These are phyloP conservation scores for Escovopsis sp. DNA, from an alignment of 2,329 filamentous ascomycete species.

Conservation along the genomic window DNA sequence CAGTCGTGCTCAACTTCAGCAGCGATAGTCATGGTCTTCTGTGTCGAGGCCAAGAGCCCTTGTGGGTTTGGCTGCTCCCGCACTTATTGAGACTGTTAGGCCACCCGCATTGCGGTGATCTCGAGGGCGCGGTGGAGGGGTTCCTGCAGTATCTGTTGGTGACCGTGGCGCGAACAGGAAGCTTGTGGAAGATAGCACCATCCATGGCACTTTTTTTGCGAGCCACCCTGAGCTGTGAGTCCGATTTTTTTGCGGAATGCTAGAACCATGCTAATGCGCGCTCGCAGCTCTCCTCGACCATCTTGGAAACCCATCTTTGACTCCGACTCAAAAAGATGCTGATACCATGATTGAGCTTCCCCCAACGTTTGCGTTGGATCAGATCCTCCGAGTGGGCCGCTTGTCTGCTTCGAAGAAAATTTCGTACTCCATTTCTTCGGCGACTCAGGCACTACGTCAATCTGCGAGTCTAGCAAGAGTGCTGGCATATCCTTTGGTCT, in stretches of 20 bases:
- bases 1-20: slow-evolving; percentile 44
- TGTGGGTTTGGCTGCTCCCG: slow-evolving; percentile 52
- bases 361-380: slow-evolving; percentile 21
- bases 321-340: slow-evolving; percentile 14
- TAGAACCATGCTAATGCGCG: not conserved
- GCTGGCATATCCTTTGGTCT: slow-evolving; percentile 25
- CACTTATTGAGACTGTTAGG: slow-evolving; percentile 43
- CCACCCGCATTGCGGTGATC: slow-evolving; percentile 29
- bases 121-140: slow-evolving; percentile 36
- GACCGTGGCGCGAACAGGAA: slow-evolving; percentile 26
- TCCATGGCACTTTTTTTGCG: slow-evolving; percentile 34
- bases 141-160: slow-evolving; percentile 37
- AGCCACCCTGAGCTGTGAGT: slow-evolving; percentile 31
- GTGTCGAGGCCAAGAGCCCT: slow-evolving; percentile 42
- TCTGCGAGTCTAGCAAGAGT: slow-evolving; percentile 29
- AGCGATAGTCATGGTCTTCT: slow-evolving; percentile 28
- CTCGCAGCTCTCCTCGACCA: slow-evolving; percentile 18
- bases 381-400: slow-evolving; percentile 17
- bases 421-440: slow-evolving; percentile 25
- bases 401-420: slow-evolving; percentile 13
- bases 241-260: not conserved
- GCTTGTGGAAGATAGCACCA: slow-evolving; percentile 33
- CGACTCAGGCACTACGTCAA: slow-evolving; percentile 32
- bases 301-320: slow-evolving; percentile 18
- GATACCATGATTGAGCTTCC: slow-evolving; percentile 22